A percentile compares a stretch with the other conserved stretches of the same genome.
Evolutionary conservation across 2,329 filamentous ascomycete species (phyloP).

Genomic region (Leptosphaerulina australis): DNA sequence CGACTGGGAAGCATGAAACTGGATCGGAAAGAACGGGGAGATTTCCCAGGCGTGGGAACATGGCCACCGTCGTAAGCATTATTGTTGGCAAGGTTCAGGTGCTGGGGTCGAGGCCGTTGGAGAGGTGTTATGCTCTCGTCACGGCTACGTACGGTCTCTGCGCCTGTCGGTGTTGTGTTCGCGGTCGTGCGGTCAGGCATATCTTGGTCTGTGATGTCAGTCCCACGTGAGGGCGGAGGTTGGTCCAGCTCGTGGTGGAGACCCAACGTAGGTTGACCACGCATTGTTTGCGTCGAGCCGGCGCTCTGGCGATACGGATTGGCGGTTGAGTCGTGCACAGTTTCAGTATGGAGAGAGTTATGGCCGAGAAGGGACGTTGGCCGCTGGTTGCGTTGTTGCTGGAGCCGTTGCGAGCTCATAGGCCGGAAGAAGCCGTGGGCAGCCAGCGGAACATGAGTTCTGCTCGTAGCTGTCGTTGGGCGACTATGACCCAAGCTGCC

Average conservation of each 20-base stretch:
- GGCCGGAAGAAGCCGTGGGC: conserved; percentile 93
- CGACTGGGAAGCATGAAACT: conserved; percentile 71
- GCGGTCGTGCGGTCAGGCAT: conserved; percentile 72
- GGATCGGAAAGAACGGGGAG: conserved; percentile 76
- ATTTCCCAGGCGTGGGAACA: conserved; percentile 68
- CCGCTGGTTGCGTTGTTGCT: conserved; percentile 78
- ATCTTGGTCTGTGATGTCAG: conserved; percentile 78
- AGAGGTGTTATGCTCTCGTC: conserved; percentile 81
- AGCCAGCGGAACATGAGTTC: conserved; percentile 87
- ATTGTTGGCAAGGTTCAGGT: conserved; percentile 65
- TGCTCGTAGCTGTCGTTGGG: conserved; percentile 71
- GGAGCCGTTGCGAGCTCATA: conserved; percentile 94
- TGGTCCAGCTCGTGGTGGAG: conserved; percentile 45
- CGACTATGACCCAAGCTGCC: conserved; percentile 53
- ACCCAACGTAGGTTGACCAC: conserved; percentile 35
- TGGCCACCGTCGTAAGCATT: conserved; percentile 61
- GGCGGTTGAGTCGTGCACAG: conserved; percentile 38
- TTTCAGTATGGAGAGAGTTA: conserved; percentile 41
- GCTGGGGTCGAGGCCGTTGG: conserved; percentile 62
- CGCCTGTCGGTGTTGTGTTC: conserved; percentile 73
- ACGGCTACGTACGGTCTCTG: conserved; percentile 66
- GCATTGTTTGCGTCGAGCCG: conserved; percentile 45
- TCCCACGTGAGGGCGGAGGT: conserved; percentile 74
- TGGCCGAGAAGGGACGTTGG: conserved; percentile 50
- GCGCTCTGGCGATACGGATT: conserved; percentile 47